Evolutionary conservation across 176 grass and related monocot species (phyloP), one percentile per base, ranked within the genome.

Genomic region (Thalia dealbata): DNA sequence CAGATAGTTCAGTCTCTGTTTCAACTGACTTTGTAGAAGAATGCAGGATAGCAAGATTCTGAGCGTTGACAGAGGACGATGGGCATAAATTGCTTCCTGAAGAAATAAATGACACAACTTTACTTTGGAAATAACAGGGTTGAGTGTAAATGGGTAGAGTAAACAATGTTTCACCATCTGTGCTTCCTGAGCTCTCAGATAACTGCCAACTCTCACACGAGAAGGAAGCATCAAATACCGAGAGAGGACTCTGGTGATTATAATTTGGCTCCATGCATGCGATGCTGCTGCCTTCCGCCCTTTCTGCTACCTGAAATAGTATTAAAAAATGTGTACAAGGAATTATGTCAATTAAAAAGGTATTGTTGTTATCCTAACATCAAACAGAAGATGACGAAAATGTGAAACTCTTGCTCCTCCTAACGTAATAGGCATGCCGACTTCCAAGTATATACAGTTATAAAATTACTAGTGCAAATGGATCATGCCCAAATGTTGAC

Each of bases 141-240:
- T 3, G 68, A 13, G n/a, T 64, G 26, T 32, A 15, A 16, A 68
- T 19, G 41, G 12, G 35, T 68, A 73, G 28, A 74, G 25, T 45
- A 58, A 45, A 51, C 10, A 38, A 63, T 51, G 82, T 23, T 73
- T 60, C 88, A 92, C 93, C 84, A 79, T 82, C 52, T 48, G 73
- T 74, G 43, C 79, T 86, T n/a, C 66, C 84, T 46, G 83, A 86
- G 68, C 73, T 80, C 75, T 91, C 75, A 2, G 89, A 88, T 61
- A 82, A 87, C 55, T 58, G 80, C 69, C 68, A 96, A 65, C 84
- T 96, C 73, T 90, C 89, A 41, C 72, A 82, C 64, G 75, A 62
- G 78, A 81, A 84, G 25, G 72, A 76, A 50, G 81, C 75, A 72
- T 87, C 86, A 61, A 96, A 82, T 42, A 92, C 74, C 55, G 89